phyloP scores from a whole-genome alignment of 176 grass and related monocot species.

The Oryza punctata region DNA sequence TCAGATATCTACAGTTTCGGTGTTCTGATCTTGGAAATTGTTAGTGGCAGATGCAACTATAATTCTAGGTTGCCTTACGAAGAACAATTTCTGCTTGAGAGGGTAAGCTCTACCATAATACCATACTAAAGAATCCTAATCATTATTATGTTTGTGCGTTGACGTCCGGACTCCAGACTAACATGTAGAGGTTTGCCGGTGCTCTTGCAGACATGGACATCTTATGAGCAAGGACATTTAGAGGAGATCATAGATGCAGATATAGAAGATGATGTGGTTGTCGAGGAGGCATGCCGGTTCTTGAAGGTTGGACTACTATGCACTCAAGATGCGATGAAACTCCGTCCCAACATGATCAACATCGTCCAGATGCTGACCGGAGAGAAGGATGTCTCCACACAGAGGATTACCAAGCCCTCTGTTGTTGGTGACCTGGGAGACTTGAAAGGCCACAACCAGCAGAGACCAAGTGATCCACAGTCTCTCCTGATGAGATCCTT shows the following conservation, averaged over 20 bases:
- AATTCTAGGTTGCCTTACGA: slow-evolving; percentile 72
- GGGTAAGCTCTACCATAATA: slow-evolving; percentile 52
- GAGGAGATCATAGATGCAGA: slow-evolving; percentile 67
- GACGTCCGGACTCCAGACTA: not conserved
- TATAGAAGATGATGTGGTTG: slow-evolving; percentile 59
- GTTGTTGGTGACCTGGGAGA: slow-evolving; percentile 56
- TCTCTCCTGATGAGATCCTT: slow-evolving; percentile 27
- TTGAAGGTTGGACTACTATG: slow-evolving; percentile 80
- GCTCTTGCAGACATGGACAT: slow-evolving; percentile 64
- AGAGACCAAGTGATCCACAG: not conserved
- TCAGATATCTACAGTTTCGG: slow-evolving; percentile 90
- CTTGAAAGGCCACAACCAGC: slow-evolving; percentile 42
- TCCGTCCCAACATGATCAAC: slow-evolving; percentile 66
- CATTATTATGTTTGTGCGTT: not conserved
- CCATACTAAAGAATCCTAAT: slow-evolving; percentile 4
- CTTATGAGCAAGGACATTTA: slow-evolving; percentile 59
- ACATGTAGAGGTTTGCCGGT: slow-evolving; percentile 21
- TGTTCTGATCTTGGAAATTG: slow-evolving; percentile 83
- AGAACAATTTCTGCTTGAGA: slow-evolving; percentile 85
- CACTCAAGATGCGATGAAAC: slow-evolving; percentile 74
- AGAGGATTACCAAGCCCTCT: slow-evolving; percentile 66
- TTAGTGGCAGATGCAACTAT: slow-evolving; percentile 77
- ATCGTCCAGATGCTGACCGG: slow-evolving; percentile 63
- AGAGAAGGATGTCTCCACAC: slow-evolving; percentile 47
- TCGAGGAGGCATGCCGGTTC: slow-evolving; percentile 67